Conservation (phyloP, 805 yeast species). For the Suhomyces pyralidae region DNA sequence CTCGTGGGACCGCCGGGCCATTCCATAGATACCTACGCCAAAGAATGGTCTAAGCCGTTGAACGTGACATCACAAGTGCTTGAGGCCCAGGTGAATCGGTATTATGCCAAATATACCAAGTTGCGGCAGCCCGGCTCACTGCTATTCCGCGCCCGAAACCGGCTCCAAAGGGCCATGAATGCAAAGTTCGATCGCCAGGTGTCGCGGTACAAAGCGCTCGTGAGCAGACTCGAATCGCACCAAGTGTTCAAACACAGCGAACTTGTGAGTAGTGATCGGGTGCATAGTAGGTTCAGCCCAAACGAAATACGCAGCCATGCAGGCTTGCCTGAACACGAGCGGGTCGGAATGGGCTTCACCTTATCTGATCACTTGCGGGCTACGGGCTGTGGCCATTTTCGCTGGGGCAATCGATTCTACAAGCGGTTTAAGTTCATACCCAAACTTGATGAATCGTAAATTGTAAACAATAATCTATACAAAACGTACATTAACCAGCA, state of each 20-base stretch:
- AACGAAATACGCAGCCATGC: not conserved
- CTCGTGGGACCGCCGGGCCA: constrained; percentile 11
- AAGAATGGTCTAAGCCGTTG: constrained; percentile 9
- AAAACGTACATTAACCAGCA: not conserved
- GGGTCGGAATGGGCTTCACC: constrained; percentile 26
- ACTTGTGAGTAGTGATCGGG: constrained; percentile 17
- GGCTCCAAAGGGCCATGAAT: constrained; percentile 12
- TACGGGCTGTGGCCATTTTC: constrained; percentile 18
- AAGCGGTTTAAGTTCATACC: constrained; percentile 17
- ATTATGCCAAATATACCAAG: constrained; percentile 3
- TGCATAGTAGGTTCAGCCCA: not conserved
- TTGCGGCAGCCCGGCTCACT: constrained; percentile 3
- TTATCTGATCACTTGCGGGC: constrained; percentile 33
- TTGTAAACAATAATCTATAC: not conserved
- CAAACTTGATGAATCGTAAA: not conserved
- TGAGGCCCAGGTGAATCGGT: constrained; percentile 3
- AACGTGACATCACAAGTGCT: constrained; percentile 8
- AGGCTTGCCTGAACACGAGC: constrained; percentile 24
- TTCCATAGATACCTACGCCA: not conserved
- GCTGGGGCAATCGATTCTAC: constrained; percentile 27
- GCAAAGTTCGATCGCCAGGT: constrained; percentile 11
- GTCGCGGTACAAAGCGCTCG: constrained; percentile 10
- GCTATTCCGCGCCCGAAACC: constrained; percentile 3
- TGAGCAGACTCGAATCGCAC: constrained; percentile 14
- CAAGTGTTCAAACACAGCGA: constrained; percentile 35